These are phyloP conservation scores for Prunus armeniaca DNA, from an alignment of 306 rosid species.

Conservation along the genomic window DNA sequence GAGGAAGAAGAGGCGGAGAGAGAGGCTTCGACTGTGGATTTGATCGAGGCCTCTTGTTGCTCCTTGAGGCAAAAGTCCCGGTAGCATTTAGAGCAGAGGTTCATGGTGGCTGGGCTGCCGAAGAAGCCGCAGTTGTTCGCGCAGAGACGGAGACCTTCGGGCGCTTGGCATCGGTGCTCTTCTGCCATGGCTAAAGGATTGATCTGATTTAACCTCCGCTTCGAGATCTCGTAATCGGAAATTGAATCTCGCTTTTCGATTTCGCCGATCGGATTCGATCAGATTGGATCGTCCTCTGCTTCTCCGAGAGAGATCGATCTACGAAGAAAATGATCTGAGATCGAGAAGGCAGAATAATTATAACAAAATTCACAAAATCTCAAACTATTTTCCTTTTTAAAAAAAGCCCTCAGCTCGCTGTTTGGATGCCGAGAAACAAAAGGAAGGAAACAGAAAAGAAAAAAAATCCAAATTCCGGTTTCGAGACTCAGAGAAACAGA, in stretches of 20 bases:
- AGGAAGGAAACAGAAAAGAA: background rate
- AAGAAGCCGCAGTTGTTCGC: slow-evolving; percentile 94
- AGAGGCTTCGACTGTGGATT: slow-evolving; percentile 73
- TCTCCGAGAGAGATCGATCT: background rate
- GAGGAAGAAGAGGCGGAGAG: slow-evolving; percentile 28
- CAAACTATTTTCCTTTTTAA: background rate
- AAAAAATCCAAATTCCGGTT: background rate
- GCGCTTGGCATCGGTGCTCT: slow-evolving; percentile 84
- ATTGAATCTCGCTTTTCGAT: background rate
- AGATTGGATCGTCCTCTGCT: background rate
- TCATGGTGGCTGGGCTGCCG: slow-evolving; percentile 85
- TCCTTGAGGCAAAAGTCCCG: slow-evolving; percentile 54
- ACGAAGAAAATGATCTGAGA: background rate
- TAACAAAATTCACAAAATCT: background rate
- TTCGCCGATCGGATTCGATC: background rate
- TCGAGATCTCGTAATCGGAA: background rate
- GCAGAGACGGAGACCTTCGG: slow-evolving; percentile 83
- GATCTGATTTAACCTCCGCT: background rate
- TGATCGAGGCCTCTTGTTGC: slow-evolving; percentile 67
- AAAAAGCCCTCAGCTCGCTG: background rate
- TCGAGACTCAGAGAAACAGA: background rate
- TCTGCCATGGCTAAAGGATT: slow-evolving; percentile 59
- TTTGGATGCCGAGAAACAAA: slow-evolving; percentile 6
- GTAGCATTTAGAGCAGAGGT: slow-evolving; percentile 92
- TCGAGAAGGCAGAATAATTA: background rate